Conservation (phyloP, 2,329 filamentous ascomycete species). For the Trichoderma harzianum region DNA sequence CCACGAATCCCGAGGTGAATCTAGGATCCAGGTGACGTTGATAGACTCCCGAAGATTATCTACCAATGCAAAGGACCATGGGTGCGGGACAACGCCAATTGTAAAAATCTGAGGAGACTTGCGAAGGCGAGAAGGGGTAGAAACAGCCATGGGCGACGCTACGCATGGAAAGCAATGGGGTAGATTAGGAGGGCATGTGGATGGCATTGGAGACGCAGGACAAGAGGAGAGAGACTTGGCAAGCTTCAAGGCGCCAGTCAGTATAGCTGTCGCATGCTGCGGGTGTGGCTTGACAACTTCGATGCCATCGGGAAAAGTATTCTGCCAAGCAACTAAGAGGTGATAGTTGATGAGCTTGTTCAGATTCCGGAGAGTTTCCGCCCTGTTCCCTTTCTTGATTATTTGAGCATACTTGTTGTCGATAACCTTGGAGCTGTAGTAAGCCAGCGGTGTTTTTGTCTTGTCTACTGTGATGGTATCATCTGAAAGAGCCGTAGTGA, state of each 20-base stretch:
- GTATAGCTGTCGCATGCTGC: slow-evolving; percentile 68
- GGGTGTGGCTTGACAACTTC: slow-evolving; percentile 77
- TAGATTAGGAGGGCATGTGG: slow-evolving; percentile 80
- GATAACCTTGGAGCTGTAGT: slow-evolving; percentile 66
- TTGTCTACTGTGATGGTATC: slow-evolving; percentile 64
- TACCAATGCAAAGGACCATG: slow-evolving; percentile 75
- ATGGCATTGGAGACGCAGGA: slow-evolving; percentile 66
- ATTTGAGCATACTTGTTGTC: slow-evolving; percentile 65
- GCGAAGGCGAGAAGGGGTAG: slow-evolving; percentile 63
- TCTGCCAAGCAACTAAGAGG: slow-evolving; percentile 82
- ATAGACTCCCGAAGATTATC: slow-evolving; percentile 58
- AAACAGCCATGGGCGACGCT: slow-evolving; percentile 61
- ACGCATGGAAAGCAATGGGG: slow-evolving; percentile 70
- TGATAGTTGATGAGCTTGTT: slow-evolving; percentile 78
- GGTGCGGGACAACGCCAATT: slow-evolving; percentile 85
- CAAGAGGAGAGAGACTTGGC: slow-evolving; percentile 75
- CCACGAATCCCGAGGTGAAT: slow-evolving; percentile 76
- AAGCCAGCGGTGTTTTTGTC: slow-evolving; percentile 66
- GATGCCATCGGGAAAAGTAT: slow-evolving; percentile 71
- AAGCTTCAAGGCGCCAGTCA: slow-evolving; percentile 67
- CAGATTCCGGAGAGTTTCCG: slow-evolving; percentile 62
- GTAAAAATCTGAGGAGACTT: slow-evolving; percentile 74
- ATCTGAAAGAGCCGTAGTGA: slow-evolving; percentile 59
- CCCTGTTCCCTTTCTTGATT: slow-evolving; percentile 48
- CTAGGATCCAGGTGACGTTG: slow-evolving; percentile 62